Base-by-base conservation (phyloP, 352 stramenopile species). In the Pythium phragmiticola region DNA sequence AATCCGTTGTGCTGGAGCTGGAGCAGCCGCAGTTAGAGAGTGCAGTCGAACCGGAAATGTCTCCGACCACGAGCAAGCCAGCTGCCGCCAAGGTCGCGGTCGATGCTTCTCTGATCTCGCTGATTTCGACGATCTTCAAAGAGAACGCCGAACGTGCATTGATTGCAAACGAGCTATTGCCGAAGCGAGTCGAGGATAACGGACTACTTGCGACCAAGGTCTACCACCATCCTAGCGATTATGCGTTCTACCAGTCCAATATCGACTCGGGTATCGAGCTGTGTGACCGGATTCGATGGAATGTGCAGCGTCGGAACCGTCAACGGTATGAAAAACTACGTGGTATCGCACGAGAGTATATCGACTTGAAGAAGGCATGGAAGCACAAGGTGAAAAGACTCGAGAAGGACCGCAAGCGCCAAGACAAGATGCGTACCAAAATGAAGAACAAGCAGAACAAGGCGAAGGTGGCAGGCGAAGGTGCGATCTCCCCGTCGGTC, bases 401-500 rank as follows among this genome's bases (percentile, higher is more conserved):
- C 52, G 87, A 95, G 60, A 95, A 95, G 59, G 87, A 92, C 54
- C 79, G 85, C 14, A 95, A 95, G 55, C 82, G 84, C 2, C 83
- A 92, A 67, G 85, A 93, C 47, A 95, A 95, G 53, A 49, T 89
- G 26, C 78, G 85, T 6, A 74, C 65, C 37, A 95, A 95, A 57
- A 52, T 68, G 14, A 78, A 77, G 37, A 54, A 83, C 57, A 82
- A 93, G 39, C 86, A 77, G 23, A 63, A 70, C 26, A 76, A 87
- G 16, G 70, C 79, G 37, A 83, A 81, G 36, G 60, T 48, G 68
- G 54, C 43, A 28, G 39, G 74, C 63, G 65, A 75, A 3, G 47
- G 21, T 34, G 39, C 1, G 39, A 21, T 19, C 13, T 47, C 49
- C 8, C 51, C 49, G 14, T 60, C 52, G 2, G 26, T 33, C 3